Evolutionary conservation across 2,329 filamentous ascomycete species (phyloP), one percentile per base, ranked within the genome.

Genomic region (Cladosporium colombiae): DNA sequence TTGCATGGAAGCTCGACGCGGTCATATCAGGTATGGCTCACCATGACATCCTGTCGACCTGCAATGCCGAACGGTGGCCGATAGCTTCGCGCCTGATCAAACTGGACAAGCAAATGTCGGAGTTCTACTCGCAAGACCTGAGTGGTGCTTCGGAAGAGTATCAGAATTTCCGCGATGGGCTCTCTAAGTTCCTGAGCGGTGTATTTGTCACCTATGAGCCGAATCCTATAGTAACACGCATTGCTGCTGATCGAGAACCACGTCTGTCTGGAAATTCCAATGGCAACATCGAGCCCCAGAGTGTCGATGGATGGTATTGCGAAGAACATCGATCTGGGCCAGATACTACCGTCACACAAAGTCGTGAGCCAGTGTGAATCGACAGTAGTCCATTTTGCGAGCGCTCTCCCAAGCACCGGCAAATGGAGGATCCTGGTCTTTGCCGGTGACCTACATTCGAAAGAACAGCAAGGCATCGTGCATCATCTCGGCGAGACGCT

Each of bases 51-150:
- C 75, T 85, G 3, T 77, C 78, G 58, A 84, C 83, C 0, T 85
- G 85, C 65, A 74, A 83, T 62, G 76, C 77, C 0, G 84, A 85
- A 69, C 79, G 88, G 4, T 80, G 82, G 2, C 79, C 78, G 5
- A 83, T 91, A 2, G 89, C 89, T 0, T 80, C 87, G 68, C 85
- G 89, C 52, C 82, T 91, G 0, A 90, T 91, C 66, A 76, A 23
- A 14, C 7, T 44, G 37, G 37, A 44, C 37, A n/a, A 44, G 37
- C 37, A 44, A 18, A 44, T n/a, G 18, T 44, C 18, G 18, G 37
- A 44, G 18, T 7, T 44, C 18, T 44, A 44, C 37, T 44, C 37
- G 7, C 16, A 44, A 44, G 18, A 5, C 3, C 37, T 5, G 18
- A 44, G 37, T 44, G 14, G 18, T 44, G 37, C 37, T 0, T 44